Percentiles rank a stretch among this genome's conserved stretches.
These are phyloP conservation scores for Amanita fuliginea DNA, from an alignment of 768 basidiomycete species.

Conservation along the genomic window DNA sequence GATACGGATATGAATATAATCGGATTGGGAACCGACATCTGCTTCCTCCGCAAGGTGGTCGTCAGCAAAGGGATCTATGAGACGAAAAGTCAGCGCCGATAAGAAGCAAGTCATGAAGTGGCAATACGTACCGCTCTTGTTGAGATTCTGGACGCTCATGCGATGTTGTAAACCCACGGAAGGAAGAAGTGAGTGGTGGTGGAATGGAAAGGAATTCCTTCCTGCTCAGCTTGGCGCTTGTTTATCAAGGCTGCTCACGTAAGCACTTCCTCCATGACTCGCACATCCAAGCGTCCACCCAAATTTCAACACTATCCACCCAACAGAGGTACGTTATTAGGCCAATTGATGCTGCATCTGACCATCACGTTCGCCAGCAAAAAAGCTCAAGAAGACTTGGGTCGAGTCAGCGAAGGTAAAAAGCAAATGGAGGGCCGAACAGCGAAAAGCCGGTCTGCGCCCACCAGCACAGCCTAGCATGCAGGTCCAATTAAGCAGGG, in stretches of 20 bases:
- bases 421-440: slow-evolving; percentile 67
- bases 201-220: slow-evolving; percentile 20
- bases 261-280: neutral
- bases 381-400: slow-evolving; percentile 73
- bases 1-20: slow-evolving; percentile 93
- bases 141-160: slow-evolving; percentile 94
- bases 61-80: slow-evolving; percentile 89
- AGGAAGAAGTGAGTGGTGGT: slow-evolving; percentile 36
- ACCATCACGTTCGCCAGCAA: slow-evolving; percentile 35
- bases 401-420: slow-evolving; percentile 68
- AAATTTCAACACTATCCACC: slow-evolving; percentile 59
- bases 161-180: slow-evolving; percentile 40
- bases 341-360: neutral
- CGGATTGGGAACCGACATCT: slow-evolving; percentile 72
- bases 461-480: neutral
- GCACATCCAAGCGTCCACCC: slow-evolving; percentile 41
- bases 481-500: slow-evolving; percentile 4
- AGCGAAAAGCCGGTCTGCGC: slow-evolving; percentile 32
- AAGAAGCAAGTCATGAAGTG: neutral
- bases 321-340: slow-evolving; percentile 38
- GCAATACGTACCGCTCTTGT: slow-evolving; percentile 53
- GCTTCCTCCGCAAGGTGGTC: slow-evolving; percentile 65
- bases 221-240: slow-evolving; percentile 11
- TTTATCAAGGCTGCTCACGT: slow-evolving; percentile 12
- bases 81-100: slow-evolving; percentile 6